Base-by-base conservation (phyloP, 176 grass and related monocot genomes). In the Oryza meyeriana region DNA sequence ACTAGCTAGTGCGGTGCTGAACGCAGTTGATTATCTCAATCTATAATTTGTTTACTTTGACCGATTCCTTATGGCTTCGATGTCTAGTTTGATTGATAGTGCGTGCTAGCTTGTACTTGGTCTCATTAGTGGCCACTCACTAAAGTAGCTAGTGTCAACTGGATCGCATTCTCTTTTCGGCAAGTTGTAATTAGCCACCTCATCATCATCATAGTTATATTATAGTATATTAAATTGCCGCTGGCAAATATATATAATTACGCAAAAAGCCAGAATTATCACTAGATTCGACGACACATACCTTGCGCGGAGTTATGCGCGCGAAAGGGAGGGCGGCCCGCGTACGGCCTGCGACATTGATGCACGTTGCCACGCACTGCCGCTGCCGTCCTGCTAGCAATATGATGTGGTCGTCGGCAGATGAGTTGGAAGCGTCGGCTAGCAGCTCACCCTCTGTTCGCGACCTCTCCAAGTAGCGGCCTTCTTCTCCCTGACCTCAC, bases 361-460 rank as follows among this genome's bases (percentile, higher is more conserved):
- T 66, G 39, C 90, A 79, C 63, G 85, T 74, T 34, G 84, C 75
- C 85, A 81, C 85, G 78, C 79, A 62, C 78, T 84, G 81, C 59
- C 79, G 20, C 35, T 74, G 66, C 33, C 17, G 80, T 61, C n/a
- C 79, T 36, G 45, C 45, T n/a, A 8, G 41, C 72, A 34, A 25
- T 42, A 81, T 6, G 28, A 36, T 0, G 48, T 8, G 0, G 16
- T 24, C 48, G 30, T 71, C 55, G n/a, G 40, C 59, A 64, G n/a
- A 27, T 81, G 39, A 65, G 35, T n/a, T 82, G 48, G 22, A 87
- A 87, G 79, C 91, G 31, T 94, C 85, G 25, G 84, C 87, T 64
- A 91, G 79, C 42, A 92, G 66, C 87, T 83, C 4, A 94, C 32
- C 76, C 91, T 84, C 76, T 90, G 76, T n/a, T 84, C 3, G 89